Evolutionary conservation across 768 basidiomycete species (phyloP).

Genomic region (Phylloporus rhodoxanthus): DNA sequence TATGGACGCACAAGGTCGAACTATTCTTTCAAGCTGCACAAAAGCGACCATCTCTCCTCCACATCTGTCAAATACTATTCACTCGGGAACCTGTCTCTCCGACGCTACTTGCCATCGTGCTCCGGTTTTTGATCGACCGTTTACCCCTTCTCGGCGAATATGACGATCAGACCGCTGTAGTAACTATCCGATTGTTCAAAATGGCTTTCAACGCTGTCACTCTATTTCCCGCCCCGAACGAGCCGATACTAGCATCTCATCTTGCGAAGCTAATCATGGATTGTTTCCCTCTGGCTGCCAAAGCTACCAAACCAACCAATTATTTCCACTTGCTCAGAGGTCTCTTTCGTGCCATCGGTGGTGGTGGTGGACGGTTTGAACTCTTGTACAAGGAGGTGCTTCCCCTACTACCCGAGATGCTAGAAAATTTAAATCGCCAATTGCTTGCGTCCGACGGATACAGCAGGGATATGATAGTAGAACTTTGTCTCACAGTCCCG

Average conservation of each 20-base stretch:
- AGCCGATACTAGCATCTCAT: conserved; percentile 89
- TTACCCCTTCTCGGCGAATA: conserved; percentile 81
- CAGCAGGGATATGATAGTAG: conserved; percentile 88
- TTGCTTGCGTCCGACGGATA: conserved; percentile 78
- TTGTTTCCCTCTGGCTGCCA: conserved; percentile 90
- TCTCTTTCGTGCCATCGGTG: conserved; percentile 89
- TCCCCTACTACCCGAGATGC: conserved; percentile 93
- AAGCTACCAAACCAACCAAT: conserved; percentile 83
- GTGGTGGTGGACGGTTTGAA: conserved; percentile 90
- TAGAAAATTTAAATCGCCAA: conserved; percentile 90
- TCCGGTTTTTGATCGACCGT: conserved; percentile 77
- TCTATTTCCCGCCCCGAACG: conserved; percentile 66
- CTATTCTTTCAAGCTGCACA: conserved; percentile 81
- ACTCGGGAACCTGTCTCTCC: conserved; percentile 69
- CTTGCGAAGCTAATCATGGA: conserved; percentile 92
- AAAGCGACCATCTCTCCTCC: conserved; percentile 72
- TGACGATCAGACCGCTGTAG: conserved; percentile 73
- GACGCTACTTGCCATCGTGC: conserved; percentile 81
- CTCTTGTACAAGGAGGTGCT: conserved; percentile 93
- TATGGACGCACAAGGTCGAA: conserved; percentile 89
- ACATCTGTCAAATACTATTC: conserved; percentile 81
- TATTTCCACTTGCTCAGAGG: conserved; percentile 91
- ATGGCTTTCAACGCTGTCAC: conserved; percentile 89
- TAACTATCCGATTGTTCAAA: conserved; percentile 90
- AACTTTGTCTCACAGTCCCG: conserved; percentile 94